Percentiles rank a stretch among this genome's conserved stretches.
phyloP scores from a whole-genome alignment of 169 alveolate species.

The Cryptosporidium baileyi region DNA sequence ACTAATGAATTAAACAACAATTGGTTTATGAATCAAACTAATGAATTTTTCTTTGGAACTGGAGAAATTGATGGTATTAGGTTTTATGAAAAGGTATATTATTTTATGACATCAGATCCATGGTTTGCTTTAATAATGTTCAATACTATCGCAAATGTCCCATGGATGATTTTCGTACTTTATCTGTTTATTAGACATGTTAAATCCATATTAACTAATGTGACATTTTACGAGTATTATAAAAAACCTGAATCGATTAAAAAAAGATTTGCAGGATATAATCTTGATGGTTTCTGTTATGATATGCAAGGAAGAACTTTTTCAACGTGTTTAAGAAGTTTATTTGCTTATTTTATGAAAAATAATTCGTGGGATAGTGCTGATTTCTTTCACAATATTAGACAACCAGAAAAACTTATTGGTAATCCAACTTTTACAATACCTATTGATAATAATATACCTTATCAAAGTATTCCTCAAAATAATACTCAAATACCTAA shows the following conservation, averaged over 20 bases:
- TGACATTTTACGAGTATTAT: slow-evolving; percentile 87
- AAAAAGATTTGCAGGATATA: slow-evolving; percentile 47
- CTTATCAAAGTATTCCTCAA: slow-evolving; percentile 48
- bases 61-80: slow-evolving; percentile 31
- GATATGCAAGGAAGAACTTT: slow-evolving; percentile 57
- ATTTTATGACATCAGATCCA: slow-evolving; percentile 54
- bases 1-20: slow-evolving; percentile 6
- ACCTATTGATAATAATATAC: slow-evolving; percentile 24
- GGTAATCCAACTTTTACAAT: background rate
- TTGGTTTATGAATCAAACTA: slow-evolving; percentile 35
- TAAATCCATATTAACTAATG: slow-evolving; percentile 84
- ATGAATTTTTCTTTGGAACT: slow-evolving; percentile 42
- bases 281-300: slow-evolving; percentile 45
- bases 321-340: slow-evolving; percentile 28
- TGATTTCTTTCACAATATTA: slow-evolving; percentile 43
- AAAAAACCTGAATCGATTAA: slow-evolving; percentile 77
- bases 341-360: slow-evolving; percentile 40
- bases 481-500: background rate
- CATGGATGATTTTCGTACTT: slow-evolving; percentile 80
- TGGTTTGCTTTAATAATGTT: slow-evolving; percentile 63
- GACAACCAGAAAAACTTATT: slow-evolving; percentile 18
- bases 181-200: slow-evolving; percentile 81
- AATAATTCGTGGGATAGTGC: slow-evolving; percentile 46
- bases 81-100: slow-evolving; percentile 31
- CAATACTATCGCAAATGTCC: slow-evolving; percentile 67